Evolutionary conservation across 2,329 filamentous ascomycete genomes (phyloP), one percentile per base, ranked within the genome.

Genomic region (Periglandula ipomoeae): DNA sequence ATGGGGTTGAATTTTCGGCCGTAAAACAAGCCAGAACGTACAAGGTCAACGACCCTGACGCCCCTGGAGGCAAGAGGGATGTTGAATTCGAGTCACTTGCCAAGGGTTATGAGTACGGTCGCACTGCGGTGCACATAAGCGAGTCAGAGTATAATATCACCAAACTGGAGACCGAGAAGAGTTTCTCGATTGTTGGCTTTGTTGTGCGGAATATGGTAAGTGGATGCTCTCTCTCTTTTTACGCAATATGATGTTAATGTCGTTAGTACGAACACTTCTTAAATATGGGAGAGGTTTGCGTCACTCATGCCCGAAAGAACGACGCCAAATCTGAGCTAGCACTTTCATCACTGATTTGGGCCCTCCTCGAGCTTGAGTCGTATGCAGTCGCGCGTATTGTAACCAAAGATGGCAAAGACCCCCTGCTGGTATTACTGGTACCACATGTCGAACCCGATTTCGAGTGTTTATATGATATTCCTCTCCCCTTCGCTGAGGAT

Each of bases 71-170:
- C 11, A 95, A 91, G 67, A 77, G 76, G 47, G 88, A 95, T 47
- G 82, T 98, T 23, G 81, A 86, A 24, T 81, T 82, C 50, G 89
- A 95, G 13, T 80, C 88, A 15, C 74, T 98, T 34, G 88, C 88
- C n/a, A 95, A 89, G 63, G 93, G 93, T 0, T 98, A 91, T 60
- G 84, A 89, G 60, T 98, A 98, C 62, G 93, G 93, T 41, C 79
- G 89, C 49, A 96, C 91, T 0, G 89, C 87, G 2, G 91, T 98
- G 1, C 84, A 86, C 56, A 95, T 98, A 56, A 87, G 81, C 55
- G 84, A 90, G 57, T 85, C 85, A 0, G 91, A 98, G 58, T 78
- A 85, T 63, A 89, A 90, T 56, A 82, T 96, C 50, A 95, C 89
- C n/a, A 89, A 86, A 55, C 75, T 96, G 30, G 84, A 94, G 58